These are phyloP conservation scores for Pulveroboletus sp. DNA, from an alignment of 768 basidiomycete species.

Conservation along the genomic window DNA sequence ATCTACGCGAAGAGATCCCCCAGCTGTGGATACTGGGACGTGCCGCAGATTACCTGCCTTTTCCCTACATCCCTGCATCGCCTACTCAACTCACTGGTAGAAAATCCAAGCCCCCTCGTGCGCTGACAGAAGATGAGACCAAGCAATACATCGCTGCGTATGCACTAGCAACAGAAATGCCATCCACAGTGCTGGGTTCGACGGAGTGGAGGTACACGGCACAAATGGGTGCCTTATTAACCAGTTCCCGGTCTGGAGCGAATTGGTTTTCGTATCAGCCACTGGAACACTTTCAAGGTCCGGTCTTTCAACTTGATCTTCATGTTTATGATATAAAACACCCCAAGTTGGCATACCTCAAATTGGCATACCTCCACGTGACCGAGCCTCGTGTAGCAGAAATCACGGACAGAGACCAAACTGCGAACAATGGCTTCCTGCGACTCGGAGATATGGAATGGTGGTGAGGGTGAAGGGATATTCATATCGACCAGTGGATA, in stretches of 20 bases:
- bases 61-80: slow-evolving; percentile 35
- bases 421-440: slow-evolving; percentile 24
- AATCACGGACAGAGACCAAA: not conserved
- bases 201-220: slow-evolving; percentile 44
- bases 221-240: slow-evolving; percentile 50
- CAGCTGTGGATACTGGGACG: slow-evolving; percentile 60
- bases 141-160: slow-evolving; percentile 29
- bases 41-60: slow-evolving; percentile 33
- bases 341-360: slow-evolving; percentile 38
- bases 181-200: slow-evolving; percentile 36
- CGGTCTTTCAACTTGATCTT: slow-evolving; percentile 4
- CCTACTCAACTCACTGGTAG: slow-evolving; percentile 21
- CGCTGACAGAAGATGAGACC: slow-evolving; percentile 30
- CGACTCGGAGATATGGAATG: slow-evolving; percentile 25
- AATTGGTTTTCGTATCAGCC: slow-evolving; percentile 55
- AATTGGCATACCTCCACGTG: slow-evolving; percentile 45
- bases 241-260: slow-evolving; percentile 58
- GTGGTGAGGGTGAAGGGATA: slow-evolving; percentile 2
- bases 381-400: slow-evolving; percentile 30
- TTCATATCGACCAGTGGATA: slow-evolving; percentile 45
- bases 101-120: slow-evolving; percentile 15
- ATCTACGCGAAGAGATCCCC: slow-evolving; percentile 52
- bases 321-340: slow-evolving; percentile 23
- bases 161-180: too few relatives aligned
- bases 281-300: slow-evolving; percentile 46